Percentiles rank a stretch among this genome's conserved stretches.
Conservation (phyloP, 805 yeast genomes). For the Candida pseudoglaebosa region DNA sequence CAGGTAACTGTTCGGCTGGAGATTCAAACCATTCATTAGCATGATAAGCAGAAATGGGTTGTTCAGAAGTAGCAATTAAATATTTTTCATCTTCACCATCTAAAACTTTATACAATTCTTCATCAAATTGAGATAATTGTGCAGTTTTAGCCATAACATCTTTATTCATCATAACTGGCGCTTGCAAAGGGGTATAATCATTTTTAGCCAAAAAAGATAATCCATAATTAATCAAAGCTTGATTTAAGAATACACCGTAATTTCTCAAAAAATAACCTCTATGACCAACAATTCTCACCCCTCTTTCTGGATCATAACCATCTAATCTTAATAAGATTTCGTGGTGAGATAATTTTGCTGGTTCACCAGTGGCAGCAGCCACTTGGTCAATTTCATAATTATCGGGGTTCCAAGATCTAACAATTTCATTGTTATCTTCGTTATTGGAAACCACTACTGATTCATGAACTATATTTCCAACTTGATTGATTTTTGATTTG, state of each 20-base stretch:
- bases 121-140: conserved; percentile 95
- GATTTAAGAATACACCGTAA: conserved; percentile 95
- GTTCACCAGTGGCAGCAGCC: conserved; percentile 74
- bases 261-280: conserved; percentile 96
- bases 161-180: conserved; percentile 99
- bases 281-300: conserved; percentile 96
- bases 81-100: conserved; percentile 98
- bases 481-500: conserved; percentile 76
- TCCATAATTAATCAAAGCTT: conserved; percentile 96
- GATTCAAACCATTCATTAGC: conserved; percentile 97
- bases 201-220: conserved; percentile 73
- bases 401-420: conserved; percentile 84
- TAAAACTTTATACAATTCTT: conserved; percentile 92
- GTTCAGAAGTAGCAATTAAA: conserved; percentile 97
- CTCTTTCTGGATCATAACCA: conserved; percentile 98
- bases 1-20: conserved; percentile 94
- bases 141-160: conserved; percentile 99
- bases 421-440: conserved; percentile 87
- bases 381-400: conserved; percentile 55
- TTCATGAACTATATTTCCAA: conserved; percentile 94
- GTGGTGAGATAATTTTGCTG: conserved; percentile 86
- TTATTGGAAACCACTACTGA: conserved; percentile 82
- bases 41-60: conserved; percentile 97
- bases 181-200: conserved; percentile 88
- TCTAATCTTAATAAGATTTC: conserved; percentile 91